Base-by-base conservation (phyloP, 371 early-diverging fungal species). In the Furculomyces boomerangus region DNA sequence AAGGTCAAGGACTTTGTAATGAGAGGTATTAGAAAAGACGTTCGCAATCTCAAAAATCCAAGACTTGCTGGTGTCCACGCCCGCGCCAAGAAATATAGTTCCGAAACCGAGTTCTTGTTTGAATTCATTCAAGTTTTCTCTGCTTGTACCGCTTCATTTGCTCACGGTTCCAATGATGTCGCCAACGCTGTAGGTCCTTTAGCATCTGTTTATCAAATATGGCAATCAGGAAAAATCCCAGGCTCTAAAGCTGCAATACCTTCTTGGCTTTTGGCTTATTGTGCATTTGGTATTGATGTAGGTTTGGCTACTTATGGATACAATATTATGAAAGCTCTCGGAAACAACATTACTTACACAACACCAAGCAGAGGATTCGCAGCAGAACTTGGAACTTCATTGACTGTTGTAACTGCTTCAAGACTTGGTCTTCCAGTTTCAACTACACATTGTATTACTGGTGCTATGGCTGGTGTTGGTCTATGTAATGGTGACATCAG, bases 131-230 rank as follows among this genome's bases (percentile, higher is more conserved):
- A 90, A 67, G 75, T 90, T 57, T 62, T 85, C 48, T 87, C 90
- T 8, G 83, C 90, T n/a, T 73, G 79, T 57, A 77, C 86, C 51
- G 79, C 87, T 20, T 89, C 88, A 44, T 89, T 90, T 68, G 79
- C 86, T 46, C 91, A 90, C 70, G 91, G 91, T 50, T 81, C 86
- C 44, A 90, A 90, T 64, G 90, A 90, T 64, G 86, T 90, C 10
- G 79, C 89, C 54, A 90, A 90, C 59, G 88, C 87, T 31, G 75
- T 88, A 46, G 90, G 91, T 18, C 90, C 91, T 1, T 59, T 88
- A 27, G 67, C 84, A 0, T 66, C 76, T 35, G 79, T 90, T 31
- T 84, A 71, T 64, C 71, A 73, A 48, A 74, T 84, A 46, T 90
- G 84, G 84, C 53, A 62, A 35, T 68, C 68, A n/a, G 87, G 71